phyloP scores from a whole-genome alignment of 1,284 basidiomycete genomes.

The Athelia sp. region DNA sequence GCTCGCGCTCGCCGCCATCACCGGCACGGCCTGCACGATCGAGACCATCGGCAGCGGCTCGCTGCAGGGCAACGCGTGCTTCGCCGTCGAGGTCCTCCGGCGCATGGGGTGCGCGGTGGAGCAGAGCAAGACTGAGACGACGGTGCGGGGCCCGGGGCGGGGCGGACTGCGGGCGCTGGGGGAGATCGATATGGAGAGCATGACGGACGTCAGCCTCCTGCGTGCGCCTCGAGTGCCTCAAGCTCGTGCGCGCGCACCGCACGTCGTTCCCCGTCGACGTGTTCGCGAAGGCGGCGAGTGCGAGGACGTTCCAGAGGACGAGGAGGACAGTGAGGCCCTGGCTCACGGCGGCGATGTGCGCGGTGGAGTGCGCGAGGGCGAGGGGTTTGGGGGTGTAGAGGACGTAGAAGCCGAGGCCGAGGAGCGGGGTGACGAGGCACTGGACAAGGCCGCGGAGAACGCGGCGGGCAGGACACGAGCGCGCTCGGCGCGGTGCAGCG shows the following conservation, averaged over 20 bases:
- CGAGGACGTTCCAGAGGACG: neutral
- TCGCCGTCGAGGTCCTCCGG: constrained; percentile 90
- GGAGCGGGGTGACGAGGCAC: too few relatives aligned
- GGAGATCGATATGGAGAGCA: constrained; percentile 96
- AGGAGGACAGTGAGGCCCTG: too few relatives aligned
- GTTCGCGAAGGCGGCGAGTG: constrained; percentile 44
- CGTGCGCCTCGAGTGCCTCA: constrained; percentile 54
- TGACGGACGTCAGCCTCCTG: constrained; percentile 87
- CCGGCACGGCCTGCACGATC: constrained; percentile 92
- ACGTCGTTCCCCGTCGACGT: constrained; percentile 63
- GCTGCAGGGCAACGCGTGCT: constrained; percentile 93
- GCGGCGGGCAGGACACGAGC: constrained; percentile 28
- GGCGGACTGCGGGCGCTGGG: constrained; percentile 83
- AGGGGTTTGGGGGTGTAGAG: too few relatives aligned
- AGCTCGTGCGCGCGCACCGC: constrained; percentile 59
- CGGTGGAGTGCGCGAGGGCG: too few relatives aligned
- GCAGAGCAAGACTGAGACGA: constrained; percentile 87
- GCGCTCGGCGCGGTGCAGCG: too few relatives aligned
- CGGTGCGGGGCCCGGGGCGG: constrained; percentile 85
- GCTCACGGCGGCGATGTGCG: constrained; percentile 8
- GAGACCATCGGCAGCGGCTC: constrained; percentile 88
- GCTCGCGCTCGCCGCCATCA: constrained; percentile 93
- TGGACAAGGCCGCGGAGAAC: too few relatives aligned
- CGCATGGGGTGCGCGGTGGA: constrained; percentile 95
- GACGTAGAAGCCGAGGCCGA: too few relatives aligned